These are phyloP conservation scores for Sanguinoderma infundibulare DNA, from an alignment of 1,284 basidiomycete species.

Conservation along the genomic window DNA sequence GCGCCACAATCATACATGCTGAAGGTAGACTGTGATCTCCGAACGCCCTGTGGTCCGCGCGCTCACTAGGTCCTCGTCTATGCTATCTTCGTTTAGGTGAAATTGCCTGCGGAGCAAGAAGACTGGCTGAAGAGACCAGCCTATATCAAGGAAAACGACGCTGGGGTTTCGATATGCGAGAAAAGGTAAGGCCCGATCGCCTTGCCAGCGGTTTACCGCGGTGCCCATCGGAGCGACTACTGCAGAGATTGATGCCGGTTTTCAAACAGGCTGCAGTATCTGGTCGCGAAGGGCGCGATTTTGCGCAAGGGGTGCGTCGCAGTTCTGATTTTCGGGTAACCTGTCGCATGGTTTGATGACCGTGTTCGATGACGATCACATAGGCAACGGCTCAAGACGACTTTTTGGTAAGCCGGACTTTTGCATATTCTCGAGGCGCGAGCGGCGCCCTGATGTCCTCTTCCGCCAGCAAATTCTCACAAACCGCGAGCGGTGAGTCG, in stretches of 20 bases:
- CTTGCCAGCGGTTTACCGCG: conserved; percentile 11
- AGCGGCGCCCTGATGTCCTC: conserved; percentile 17
- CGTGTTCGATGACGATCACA: conserved; percentile 10
- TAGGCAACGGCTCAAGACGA: conserved; percentile 77
- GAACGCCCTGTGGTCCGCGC: neutral
- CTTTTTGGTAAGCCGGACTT: conserved; percentile 64
- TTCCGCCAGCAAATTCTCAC: conserved; percentile 71
- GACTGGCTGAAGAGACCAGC: conserved; percentile 82
- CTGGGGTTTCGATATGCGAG: conserved; percentile 76
- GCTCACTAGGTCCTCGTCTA: neutral
- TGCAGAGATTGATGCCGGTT: conserved; percentile 13
- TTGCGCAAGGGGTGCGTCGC: conserved; percentile 71
- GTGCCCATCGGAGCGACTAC: conserved; percentile 23
- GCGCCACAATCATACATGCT: conserved; percentile 82
- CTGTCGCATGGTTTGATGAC: conserved; percentile 29
- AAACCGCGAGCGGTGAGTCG: conserved; percentile 59
- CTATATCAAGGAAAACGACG: conserved; percentile 77
- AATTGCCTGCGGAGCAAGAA: conserved; percentile 80
- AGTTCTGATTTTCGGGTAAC: conserved; percentile 3
- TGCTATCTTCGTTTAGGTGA: conserved; percentile 53
- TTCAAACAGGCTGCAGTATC: conserved; percentile 68
- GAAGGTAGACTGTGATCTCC: conserved; percentile 53
- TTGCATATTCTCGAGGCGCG: conserved; percentile 15
- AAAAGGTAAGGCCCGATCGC: conserved; percentile 59
- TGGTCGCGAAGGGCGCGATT: conserved; percentile 83